Evolutionary conservation across 1,139 yeast species (phyloP).

Genomic region (Eremothecium sinecaudum): DNA sequence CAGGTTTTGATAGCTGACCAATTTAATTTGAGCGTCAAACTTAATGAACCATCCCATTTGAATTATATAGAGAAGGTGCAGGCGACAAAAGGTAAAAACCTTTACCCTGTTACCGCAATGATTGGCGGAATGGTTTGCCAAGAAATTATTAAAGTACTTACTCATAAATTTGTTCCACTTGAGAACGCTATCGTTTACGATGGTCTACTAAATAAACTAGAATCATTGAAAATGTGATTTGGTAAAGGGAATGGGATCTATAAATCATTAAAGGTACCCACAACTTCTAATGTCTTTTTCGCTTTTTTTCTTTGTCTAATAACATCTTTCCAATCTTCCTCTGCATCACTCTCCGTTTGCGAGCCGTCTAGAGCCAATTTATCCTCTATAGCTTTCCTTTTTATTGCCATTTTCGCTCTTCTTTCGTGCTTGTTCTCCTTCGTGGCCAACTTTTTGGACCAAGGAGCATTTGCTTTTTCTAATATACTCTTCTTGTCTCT

Average conservation of each 20-base stretch:
- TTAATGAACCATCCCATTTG: neutral
- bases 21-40: neutral
- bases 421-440: conserved; percentile 59
- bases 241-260: conserved; percentile 24
- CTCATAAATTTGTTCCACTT: conserved; percentile 66
- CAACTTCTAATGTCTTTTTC: conserved; percentile 36
- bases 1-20: neutral
- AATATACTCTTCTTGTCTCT: conserved; percentile 40
- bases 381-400: conserved; percentile 55
- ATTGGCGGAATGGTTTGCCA: conserved; percentile 76
- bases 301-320: conserved; percentile 56
- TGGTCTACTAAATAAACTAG: conserved; percentile 47
- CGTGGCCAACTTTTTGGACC: conserved; percentile 64
- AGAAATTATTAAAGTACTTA: conserved; percentile 56
- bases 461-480: conserved; percentile 56
- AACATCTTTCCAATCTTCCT: conserved; percentile 81
- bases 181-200: conserved; percentile 60
- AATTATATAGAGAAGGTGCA: neutral
- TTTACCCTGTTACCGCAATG: conserved; percentile 30
- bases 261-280: conserved; percentile 66
- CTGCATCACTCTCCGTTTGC: conserved; percentile 45
- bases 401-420: conserved; percentile 51
- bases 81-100: neutral
- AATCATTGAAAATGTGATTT: conserved; percentile 39
- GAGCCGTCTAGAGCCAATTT: conserved; percentile 39